A percentile compares a stretch with the other conserved stretches of the same genome.
Evolutionary conservation across 176 grass and related monocot genomes (phyloP).

Genomic region (Carex scoparia): DNA sequence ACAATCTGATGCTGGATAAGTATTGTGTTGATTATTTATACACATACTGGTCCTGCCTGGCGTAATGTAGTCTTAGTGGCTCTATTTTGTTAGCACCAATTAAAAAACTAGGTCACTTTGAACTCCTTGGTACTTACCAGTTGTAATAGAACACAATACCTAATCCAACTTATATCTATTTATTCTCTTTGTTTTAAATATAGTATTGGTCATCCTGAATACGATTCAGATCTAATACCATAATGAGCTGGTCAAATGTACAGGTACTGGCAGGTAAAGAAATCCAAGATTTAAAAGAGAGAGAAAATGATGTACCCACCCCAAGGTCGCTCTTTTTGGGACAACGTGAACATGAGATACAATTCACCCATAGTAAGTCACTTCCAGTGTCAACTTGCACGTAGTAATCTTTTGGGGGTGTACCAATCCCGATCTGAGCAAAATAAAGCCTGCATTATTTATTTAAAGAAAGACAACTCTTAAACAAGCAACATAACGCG

Average conservation of each 20-base stretch:
- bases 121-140: not conserved
- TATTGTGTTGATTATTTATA: not conserved
- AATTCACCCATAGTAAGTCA: conserved; percentile 94
- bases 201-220: not conserved
- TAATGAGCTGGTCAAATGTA: not conserved
- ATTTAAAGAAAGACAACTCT: conserved; percentile 4
- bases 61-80: not conserved
- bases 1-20: not conserved
- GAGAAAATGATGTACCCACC: conserved; percentile 22
- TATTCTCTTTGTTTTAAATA: not conserved
- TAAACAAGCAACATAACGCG: not conserved
- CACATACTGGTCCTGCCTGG: not conserved
- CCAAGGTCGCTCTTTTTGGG: conserved; percentile 78
- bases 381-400: conserved; percentile 99
- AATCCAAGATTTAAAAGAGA: not conserved
- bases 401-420: conserved; percentile 71
- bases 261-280: not conserved
- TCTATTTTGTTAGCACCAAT: not conserved
- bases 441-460: conserved; percentile 61
- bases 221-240: not conserved
- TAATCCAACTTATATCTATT: not conserved
- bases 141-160: not conserved
- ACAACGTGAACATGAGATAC: conserved; percentile 68
- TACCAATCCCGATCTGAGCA: conserved; percentile 65
- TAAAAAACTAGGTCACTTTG: not conserved